Base-by-base conservation (phyloP, 2,329 filamentous ascomycete genomes). In the Colletotrichum lindemuthianum region DNA sequence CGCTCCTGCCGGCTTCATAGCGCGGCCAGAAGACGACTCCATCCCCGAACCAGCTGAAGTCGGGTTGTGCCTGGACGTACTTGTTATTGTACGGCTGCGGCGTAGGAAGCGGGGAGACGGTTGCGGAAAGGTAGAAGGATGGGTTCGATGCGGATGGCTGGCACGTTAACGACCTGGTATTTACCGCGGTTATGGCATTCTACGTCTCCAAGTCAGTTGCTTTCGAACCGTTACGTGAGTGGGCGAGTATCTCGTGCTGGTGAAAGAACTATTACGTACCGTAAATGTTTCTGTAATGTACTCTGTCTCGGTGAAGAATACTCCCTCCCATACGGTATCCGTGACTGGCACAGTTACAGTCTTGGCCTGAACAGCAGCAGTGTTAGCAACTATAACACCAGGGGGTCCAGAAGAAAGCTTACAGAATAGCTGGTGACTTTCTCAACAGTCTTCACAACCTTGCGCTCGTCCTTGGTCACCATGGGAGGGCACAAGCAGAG, bases 401-500 rank as follows among this genome's bases (percentile, higher is more conserved):
- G 24, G 24, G 5, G 24, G 4, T 24, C 24, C 3, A 24, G 24
- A 24, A 5, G 24, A 24, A 4, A 24, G 24, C 34, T 12, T 37
- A 51, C 48, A 9, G n/a, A 3, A 10, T 13, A 36, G 8, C 13
- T 7, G 32, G 24, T 33, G 10, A 24, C 50, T 5, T 11, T 53
- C 37, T 58, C 54, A n/a, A 48, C 10, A 16, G 33, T 48, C 44
- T 37, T 58, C 4, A 58, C 34, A 12, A 33, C 33, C 16, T 49
- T 58, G 11, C 54, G 54, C 13, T 32, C 24, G 44, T 58, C 44
- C 5, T 40, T 37, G 11, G 36, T 58, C 9, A 58, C 12, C 15
- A 39, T 32, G 4, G 32, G 32, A 15, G 54, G 44, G n/a, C 44
- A 58, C 4, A 16, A 40, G 43, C 49, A 33, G 2, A 58, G 54